Conservation (phyloP, 176 grass and related monocot species). For the Dendrocalamus sinicus region DNA sequence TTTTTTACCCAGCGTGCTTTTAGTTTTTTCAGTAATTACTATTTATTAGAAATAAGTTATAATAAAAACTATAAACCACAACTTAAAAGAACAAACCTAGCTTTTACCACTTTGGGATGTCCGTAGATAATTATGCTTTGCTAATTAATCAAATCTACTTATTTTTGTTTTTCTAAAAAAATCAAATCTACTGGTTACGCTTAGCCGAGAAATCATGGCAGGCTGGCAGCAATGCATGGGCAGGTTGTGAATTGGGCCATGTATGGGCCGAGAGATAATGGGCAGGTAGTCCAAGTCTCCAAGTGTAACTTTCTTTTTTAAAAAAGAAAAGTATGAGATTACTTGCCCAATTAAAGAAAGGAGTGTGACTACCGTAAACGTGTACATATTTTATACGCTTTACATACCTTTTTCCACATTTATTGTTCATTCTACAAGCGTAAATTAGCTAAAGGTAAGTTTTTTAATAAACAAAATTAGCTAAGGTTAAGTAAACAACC, state of each 20-base stretch:
- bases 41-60: no score
- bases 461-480: neutral
- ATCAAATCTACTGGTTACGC: neutral
- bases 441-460: neutral
- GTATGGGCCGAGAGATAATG: neutral
- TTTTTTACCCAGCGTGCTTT: no score
- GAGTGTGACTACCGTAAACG: neutral
- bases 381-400: neutral
- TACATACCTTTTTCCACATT: neutral
- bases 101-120: neutral
- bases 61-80: no score
- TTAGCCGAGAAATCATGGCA: neutral
- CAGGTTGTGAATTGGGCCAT: neutral
- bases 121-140: neutral
- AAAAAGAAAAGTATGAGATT: no score
- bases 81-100: fast-evolving
- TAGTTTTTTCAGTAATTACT: no score
- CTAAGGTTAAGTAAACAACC: neutral
- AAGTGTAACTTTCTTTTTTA: neutral
- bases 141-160: no score
- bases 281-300: neutral
- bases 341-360: neutral
- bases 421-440: neutral
- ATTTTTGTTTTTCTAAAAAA: no score
- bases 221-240: neutral